Conservation (phyloP, 2,329 filamentous ascomycete genomes). For the Pseudogymnoascus sp. region DNA sequence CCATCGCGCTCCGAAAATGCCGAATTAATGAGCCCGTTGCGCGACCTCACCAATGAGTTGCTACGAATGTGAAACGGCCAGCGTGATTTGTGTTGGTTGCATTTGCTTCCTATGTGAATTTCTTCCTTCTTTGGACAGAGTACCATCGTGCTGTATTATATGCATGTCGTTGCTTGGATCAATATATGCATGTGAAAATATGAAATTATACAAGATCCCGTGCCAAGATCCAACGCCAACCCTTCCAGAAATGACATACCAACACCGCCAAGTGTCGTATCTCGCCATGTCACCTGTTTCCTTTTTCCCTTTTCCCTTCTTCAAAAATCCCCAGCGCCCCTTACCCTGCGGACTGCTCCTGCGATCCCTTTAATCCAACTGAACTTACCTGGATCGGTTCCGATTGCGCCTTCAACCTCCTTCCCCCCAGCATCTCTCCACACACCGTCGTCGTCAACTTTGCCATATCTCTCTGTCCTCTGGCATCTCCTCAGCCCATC, state of each 20-base stretch:
- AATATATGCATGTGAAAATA: conserved; percentile 5
- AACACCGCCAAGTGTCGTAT: not conserved
- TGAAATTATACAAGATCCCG: not conserved
- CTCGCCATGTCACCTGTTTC: not conserved
- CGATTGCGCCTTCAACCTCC: conserved; percentile 41
- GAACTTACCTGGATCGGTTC: conserved; percentile 45
- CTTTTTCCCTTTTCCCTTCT: not conserved
- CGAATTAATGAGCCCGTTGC: not conserved
- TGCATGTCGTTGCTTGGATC: not conserved
- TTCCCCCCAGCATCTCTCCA: conserved; percentile 48
- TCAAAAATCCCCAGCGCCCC: conserved; percentile 45
- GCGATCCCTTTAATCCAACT: conserved; percentile 49
- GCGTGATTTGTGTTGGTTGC: not conserved
- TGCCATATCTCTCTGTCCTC: conserved; percentile 54
- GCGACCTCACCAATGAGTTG: not conserved
- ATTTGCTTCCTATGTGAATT: not conserved
- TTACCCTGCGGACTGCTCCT: conserved; percentile 49
- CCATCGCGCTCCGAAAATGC: not conserved
- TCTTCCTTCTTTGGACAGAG: not conserved
- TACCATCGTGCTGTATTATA: not conserved
- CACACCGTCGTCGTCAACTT: conserved; percentile 47
- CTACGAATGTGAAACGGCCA: not conserved
- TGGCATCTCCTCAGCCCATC: conserved; percentile 55
- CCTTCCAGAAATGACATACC: not conserved
- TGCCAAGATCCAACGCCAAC: not conserved